Evolutionary conservation across 306 rosid genomes (phyloP), one percentile per base, ranked within the genome.

Genomic region (Mimosa bimucronata): DNA sequence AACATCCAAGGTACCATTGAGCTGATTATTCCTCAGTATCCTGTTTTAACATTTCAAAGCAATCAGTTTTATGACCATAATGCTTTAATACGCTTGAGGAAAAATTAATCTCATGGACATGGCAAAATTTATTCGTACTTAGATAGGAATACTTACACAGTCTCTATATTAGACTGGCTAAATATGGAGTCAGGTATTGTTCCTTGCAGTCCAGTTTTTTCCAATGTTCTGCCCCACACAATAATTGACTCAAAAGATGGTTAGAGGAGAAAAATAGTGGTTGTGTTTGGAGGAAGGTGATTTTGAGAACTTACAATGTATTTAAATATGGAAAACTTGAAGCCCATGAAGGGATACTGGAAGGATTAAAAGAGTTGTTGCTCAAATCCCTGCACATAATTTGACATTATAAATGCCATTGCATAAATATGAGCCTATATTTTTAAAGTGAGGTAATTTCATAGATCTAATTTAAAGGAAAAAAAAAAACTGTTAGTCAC

Each of bases 311-410:
- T 71, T 90, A 92, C 97, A 85, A 73, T 74, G 93, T 89, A 19
- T 86, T 85, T 77, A 90, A 74, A 40, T 0, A 21, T 42, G 50
- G 29, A n/a, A 88, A 77, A 69, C 76, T 85, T 71, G 86, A 60
- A 77, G 80, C 76, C 97, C 97, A 90, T 40, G 83, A 41, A 48
- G 97, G 93, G 77, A 88, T 18, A 68, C 19, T 9, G 21, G 97
- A n/a, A 6, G 58, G 28, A 21, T 25, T 75, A 69, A 92, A 92
- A 65, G 37, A 79, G 64, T 89, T 92, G 73, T 85, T 79, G 78
- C 95, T 89, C 83, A 90, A 25, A 68, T 87, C 89, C 86, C 89
- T 87, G 89, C 74, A 80, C 16, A 86, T 60, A 60, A 78, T 62
- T 73, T 77, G 48, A 26, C 70, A 77, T n/a, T 42, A 26, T 28